Evolutionary conservation across 768 basidiomycete species (phyloP).

Genomic region (Collybia mongolica): DNA sequence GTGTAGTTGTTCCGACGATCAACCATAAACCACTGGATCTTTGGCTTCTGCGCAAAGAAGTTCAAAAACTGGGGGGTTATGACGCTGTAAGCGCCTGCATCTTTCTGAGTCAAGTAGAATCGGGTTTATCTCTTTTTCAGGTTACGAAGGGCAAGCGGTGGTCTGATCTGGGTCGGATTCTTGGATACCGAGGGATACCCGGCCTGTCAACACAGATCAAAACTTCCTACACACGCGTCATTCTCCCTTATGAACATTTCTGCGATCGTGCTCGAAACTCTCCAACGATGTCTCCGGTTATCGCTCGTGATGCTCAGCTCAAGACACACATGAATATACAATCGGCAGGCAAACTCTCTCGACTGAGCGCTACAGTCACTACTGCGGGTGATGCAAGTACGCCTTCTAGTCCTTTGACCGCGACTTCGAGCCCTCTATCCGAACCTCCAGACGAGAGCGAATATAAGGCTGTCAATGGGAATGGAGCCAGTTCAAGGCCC

Average conservation of each 20-base stretch:
- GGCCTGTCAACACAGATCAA: slow-evolving; percentile 87
- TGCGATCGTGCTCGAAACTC: slow-evolving; percentile 72
- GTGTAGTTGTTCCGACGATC: slow-evolving; percentile 91
- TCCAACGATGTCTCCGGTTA: slow-evolving; percentile 44
- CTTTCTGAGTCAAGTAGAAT: slow-evolving; percentile 8
- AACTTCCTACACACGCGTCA: slow-evolving; percentile 86
- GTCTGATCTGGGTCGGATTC: slow-evolving; percentile 78
- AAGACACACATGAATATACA: slow-evolving; percentile 56
- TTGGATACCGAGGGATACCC: slow-evolving; percentile 82
- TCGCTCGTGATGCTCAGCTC: slow-evolving; percentile 41
- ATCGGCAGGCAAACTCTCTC: slow-evolving; percentile 35
- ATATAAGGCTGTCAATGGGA: slow-evolving; percentile 50
- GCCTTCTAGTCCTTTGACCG: slow-evolving; percentile 75
- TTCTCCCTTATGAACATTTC: slow-evolving; percentile 95
- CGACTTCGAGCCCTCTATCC: slow-evolving; percentile 74
- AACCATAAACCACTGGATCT: slow-evolving; percentile 92
- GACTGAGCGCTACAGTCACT: slow-evolving; percentile 33
- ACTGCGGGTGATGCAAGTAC: slow-evolving; percentile 50
- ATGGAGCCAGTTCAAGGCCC: slow-evolving; percentile 37
- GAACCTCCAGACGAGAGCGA: slow-evolving; percentile 81
- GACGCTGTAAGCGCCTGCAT: slow-evolving; percentile 59
- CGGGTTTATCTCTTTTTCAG: slow-evolving; percentile 35
- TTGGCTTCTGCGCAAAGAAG: slow-evolving; percentile 91
- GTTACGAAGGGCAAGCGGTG: slow-evolving; percentile 85
- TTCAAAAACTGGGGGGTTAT: slow-evolving; percentile 85